Evolutionary conservation across 768 basidiomycete genomes (phyloP).

Genomic region (Krasilnikovozyma curviuscula): DNA sequence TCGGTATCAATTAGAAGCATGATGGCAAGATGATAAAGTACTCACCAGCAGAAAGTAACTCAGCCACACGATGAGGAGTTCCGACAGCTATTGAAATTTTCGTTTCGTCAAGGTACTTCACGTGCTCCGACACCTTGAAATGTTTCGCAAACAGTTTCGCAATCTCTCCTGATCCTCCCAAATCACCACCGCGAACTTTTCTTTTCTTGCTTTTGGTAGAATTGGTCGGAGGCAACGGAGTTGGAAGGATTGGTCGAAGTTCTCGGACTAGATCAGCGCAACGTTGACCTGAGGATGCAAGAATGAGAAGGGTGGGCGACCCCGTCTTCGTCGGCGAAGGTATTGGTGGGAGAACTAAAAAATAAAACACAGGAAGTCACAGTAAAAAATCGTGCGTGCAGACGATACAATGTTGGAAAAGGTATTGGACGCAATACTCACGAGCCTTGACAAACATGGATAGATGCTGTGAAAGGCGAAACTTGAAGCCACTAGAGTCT

Average conservation of each 20-base stretch:
- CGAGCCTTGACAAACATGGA: too few relatives aligned
- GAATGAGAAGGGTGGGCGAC: conserved; percentile 7
- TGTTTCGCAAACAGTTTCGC: conserved; percentile 13
- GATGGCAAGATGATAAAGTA: too few relatives aligned
- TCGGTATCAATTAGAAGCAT: too few relatives aligned
- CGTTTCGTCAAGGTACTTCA: conserved; percentile 6
- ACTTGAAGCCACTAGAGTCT: too few relatives aligned
- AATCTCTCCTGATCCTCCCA: conserved; percentile 1
- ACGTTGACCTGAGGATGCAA: conserved; percentile 8
- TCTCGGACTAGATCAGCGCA: conserved; percentile 12
- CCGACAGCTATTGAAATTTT: conserved; percentile 9
- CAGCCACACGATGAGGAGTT: conserved; percentile 11
- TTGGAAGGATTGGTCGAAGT: conserved; percentile 1
- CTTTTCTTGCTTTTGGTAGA: neutral
- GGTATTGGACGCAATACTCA: too few relatives aligned
- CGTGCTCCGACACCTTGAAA: conserved; percentile 9
- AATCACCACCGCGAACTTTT: neutral
- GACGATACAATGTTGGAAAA: too few relatives aligned
- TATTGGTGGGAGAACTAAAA: too few relatives aligned
- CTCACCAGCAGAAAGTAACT: conserved; percentile 8
- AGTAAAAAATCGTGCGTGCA: too few relatives aligned
- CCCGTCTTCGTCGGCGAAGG: neutral
- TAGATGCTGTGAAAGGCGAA: too few relatives aligned
- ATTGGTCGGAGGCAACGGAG: neutral
- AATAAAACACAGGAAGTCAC: too few relatives aligned